Evolutionary conservation across 345 rosid genomes (phyloP).

Genomic region (Erysimum cheiranthoides): DNA sequence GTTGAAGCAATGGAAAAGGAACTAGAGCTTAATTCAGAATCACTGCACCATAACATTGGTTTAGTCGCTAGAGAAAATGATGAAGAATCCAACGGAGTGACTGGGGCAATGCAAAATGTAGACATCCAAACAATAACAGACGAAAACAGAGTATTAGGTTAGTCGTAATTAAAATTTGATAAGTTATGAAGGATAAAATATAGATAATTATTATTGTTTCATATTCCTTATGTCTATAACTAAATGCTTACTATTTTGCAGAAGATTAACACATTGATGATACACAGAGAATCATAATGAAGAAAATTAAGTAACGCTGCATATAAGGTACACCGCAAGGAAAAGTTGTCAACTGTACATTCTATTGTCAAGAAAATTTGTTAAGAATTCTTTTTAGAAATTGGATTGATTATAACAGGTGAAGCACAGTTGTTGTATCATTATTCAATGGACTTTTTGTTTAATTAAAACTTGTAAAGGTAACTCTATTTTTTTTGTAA

Average conservation of each 20-base stretch:
- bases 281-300: neutral
- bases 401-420: neutral
- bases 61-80: neutral
- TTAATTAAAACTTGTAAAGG: neutral
- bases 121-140: neutral
- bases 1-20: conserved; percentile 17
- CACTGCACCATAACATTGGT: conserved; percentile 18
- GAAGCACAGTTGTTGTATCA: conserved; percentile 18
- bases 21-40: conserved; percentile 10
- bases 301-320: neutral
- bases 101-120: neutral
- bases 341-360: conserved; percentile 19
- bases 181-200: neutral
- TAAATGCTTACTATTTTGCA: conserved; percentile 32
- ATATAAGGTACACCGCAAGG: neutral
- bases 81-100: conserved; percentile 20
- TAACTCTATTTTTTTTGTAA: neutral
- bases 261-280: conserved; percentile 19
- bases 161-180: neutral
- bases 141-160: conserved; percentile 22
- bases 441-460: neutral
- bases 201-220: neutral
- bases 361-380: conserved; percentile 18
- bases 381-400: conserved; percentile 11
- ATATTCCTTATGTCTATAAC: neutral